Evolutionary conservation across 2,329 filamentous ascomycete genomes (phyloP).

Genomic region (Xylariaceae sp.): DNA sequence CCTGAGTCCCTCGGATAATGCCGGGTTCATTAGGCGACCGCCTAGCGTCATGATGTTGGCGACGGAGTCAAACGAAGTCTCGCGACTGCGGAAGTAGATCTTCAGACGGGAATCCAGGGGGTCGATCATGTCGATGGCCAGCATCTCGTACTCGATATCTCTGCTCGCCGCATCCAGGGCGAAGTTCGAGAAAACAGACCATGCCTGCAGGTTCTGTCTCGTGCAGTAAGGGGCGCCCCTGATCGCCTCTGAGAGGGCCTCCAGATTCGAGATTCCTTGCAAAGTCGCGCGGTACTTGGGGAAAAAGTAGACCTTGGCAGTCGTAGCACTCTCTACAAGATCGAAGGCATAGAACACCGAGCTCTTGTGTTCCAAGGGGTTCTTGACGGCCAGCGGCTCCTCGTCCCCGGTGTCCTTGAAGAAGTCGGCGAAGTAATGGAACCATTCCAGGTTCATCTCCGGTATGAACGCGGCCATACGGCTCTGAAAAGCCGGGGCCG

Average conservation of each 20-base stretch:
- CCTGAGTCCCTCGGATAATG: conserved; percentile 4
- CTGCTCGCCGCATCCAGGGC: background rate
- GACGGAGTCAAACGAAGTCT: conserved; percentile 8
- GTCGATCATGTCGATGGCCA: conserved; percentile 16
- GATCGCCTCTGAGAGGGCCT: conserved; percentile 1
- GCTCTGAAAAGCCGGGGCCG: background rate
- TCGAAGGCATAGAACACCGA: conserved; percentile 16
- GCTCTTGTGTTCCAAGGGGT: conserved; percentile 1
- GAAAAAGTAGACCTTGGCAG: conserved; percentile 13
- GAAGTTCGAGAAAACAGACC: conserved; percentile 9
- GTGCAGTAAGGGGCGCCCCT: conserved; percentile 1
- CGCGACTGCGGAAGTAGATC: conserved; percentile 14
- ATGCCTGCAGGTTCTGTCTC: background rate
- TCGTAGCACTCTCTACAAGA: conserved; percentile 1
- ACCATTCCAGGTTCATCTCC: conserved; percentile 1
- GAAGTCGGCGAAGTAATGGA: conserved; percentile 5
- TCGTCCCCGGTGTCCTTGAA: background rate
- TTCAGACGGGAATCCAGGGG: conserved; percentile 11
- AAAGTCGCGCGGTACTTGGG: conserved; percentile 5
- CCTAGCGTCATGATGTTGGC: conserved; percentile 6
- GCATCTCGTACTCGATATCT: conserved; percentile 12
- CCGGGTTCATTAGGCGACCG: background rate
- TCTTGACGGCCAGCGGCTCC: background rate
- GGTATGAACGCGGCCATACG: background rate
- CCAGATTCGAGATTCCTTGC: background rate